Evolutionary conservation across 345 rosid genomes (phyloP), one percentile per base, ranked within the genome.

Genomic region (Syzygium aromaticum): DNA sequence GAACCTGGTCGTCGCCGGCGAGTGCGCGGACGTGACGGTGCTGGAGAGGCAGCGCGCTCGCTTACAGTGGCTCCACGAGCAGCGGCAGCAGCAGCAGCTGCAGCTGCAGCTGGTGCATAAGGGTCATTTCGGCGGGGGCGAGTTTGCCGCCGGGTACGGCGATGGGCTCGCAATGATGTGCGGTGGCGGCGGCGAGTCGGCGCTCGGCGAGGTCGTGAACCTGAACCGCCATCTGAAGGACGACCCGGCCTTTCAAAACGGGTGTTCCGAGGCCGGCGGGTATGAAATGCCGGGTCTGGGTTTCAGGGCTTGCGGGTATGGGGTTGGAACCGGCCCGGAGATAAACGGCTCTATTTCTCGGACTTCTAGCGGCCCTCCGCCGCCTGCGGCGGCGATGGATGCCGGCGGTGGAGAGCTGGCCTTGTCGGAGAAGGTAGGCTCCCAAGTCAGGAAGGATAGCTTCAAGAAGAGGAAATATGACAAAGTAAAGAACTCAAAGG

Each of bases 381-480:
- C 14, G 85, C 84, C 59, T 67, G 77, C 78, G 12, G 56, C 51
- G 19, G 16, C 30, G 59, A 23, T 73, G 61, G 54, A 64, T 30
- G 54, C 46, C 10, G 11, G 30, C 30, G 1, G 64, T 52, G 86
- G 86, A 54, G 86, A 84, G 83, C 88, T 90, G 3, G 52, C 85
- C 54, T 77, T 84, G 87, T 85, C 89, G 33, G 93, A 90, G 61
- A 91, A 87, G 87, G 43, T 84, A 38, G 84, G 82, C 87, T 77
- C 86, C 56, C 89, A 86, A 23, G 88, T 63, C 25, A 91, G 86
- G 22, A 92, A 84, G 91, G 95, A 92, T 61, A 93, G 92, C 89
- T 87, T 90, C 87, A 94, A 90, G 95, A 97, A 94, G 89, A 90
- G 98, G 89, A 97, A 93, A 88, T 86, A 77, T 86, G 93, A 92